These are phyloP conservation scores for Endothia cerciana DNA, from an alignment of 2,329 filamentous ascomycete genomes.

Conservation along the genomic window DNA sequence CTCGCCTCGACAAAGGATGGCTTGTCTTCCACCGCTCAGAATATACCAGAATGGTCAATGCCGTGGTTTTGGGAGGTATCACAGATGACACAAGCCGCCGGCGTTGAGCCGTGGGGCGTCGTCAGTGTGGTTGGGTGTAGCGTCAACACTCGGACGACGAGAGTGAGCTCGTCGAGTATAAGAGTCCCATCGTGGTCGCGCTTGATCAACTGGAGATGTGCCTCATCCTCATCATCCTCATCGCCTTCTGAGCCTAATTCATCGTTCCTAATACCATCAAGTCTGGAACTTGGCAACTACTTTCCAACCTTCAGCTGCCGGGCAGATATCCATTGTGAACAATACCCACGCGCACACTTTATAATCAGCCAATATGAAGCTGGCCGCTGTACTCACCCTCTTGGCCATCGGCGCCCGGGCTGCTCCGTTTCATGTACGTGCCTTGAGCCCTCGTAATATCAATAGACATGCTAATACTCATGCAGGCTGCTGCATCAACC, in stretches of 20 bases:
- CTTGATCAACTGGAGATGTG: not conserved
- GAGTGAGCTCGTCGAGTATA: slow-evolving; percentile 5
- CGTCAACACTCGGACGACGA: not conserved
- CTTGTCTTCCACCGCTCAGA: not conserved
- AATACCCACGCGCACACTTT: not conserved
- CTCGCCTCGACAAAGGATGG: not conserved
- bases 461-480: not conserved
- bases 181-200: not conserved
- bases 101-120: not conserved
- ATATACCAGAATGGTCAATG: not conserved
- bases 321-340: not conserved
- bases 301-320: not conserved
- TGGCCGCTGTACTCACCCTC: slow-evolving; percentile 8
- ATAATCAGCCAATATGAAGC: slow-evolving; percentile 15
- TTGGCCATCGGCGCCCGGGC: slow-evolving; percentile 13
- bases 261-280: not conserved
- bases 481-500: slow-evolving; percentile 4
- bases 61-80: not conserved
- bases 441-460: not conserved
- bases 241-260: not conserved
- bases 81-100: not conserved
- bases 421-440: slow-evolving; percentile 10
- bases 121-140: not conserved
- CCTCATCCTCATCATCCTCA: slow-evolving; percentile 1
- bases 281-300: slow-evolving; percentile 10